Conservation (phyloP, 345 rosid genomes). For the Draba incana region DNA sequence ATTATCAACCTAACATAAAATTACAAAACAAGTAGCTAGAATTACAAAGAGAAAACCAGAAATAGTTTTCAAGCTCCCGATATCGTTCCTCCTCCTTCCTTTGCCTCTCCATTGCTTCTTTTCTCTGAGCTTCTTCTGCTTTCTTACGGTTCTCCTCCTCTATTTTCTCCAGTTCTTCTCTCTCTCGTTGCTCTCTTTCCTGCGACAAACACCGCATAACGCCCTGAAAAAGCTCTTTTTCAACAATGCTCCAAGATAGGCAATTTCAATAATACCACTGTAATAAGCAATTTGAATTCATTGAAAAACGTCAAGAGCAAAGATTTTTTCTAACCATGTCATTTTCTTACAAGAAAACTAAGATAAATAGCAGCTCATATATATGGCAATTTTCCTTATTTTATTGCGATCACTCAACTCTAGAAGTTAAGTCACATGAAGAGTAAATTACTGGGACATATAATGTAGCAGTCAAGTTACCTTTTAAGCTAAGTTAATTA, state of each 20-base stretch:
- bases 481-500: no score
- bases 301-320: neutral
- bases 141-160: slow-evolving; percentile 73
- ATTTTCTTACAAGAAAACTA: no score
- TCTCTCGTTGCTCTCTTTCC: slow-evolving; percentile 72
- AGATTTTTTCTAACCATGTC: no score
- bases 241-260: slow-evolving; percentile 18
- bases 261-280: slow-evolving; percentile 10
- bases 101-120: slow-evolving; percentile 86
- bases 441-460: neutral
- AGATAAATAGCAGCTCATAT: no score
- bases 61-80: slow-evolving; percentile 77
- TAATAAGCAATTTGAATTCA: slow-evolving; percentile 4
- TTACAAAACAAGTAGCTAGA: no score
- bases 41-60: no score
- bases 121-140: slow-evolving; percentile 82
- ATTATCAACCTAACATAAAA: no score
- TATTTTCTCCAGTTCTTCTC: slow-evolving; percentile 76
- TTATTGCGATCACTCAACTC: neutral
- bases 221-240: slow-evolving; percentile 31
- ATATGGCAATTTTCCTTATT: no score
- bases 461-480: no score
- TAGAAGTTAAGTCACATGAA: slow-evolving; percentile 6
- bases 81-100: slow-evolving; percentile 84
- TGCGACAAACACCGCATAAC: slow-evolving; percentile 47